A percentile compares a stretch with the other conserved stretches of the same genome.
These are phyloP conservation scores for Neonectria hederae DNA, from an alignment of 2,329 filamentous ascomycete species.

Conservation along the genomic window DNA sequence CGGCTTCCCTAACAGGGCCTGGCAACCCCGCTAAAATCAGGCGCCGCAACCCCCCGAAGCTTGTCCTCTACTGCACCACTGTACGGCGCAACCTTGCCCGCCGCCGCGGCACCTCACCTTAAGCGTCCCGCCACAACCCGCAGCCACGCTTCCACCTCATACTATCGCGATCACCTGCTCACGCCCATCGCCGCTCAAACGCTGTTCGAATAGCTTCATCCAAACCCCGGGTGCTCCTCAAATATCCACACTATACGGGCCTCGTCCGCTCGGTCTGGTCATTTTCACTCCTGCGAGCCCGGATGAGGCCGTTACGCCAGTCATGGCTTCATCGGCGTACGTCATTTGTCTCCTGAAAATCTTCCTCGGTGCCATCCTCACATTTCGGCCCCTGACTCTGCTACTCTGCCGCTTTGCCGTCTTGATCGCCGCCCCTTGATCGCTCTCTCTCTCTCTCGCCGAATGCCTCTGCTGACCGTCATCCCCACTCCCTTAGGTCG, in stretches of 20 bases:
- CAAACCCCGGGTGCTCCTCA: slow-evolving; percentile 20
- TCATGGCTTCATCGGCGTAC: slow-evolving; percentile 45
- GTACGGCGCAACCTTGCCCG: neutral
- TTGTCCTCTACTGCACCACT: slow-evolving; percentile 25
- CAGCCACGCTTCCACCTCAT: slow-evolving; percentile 13
- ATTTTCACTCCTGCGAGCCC: slow-evolving; percentile 33
- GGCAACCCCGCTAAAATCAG: slow-evolving; percentile 18
- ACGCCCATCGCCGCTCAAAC: slow-evolving; percentile 22
- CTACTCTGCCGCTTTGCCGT: slow-evolving; percentile 26
- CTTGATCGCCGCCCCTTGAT: slow-evolving; percentile 26
- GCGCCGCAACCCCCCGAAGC: slow-evolving; percentile 30
- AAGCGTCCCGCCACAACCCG: slow-evolving; percentile 30
- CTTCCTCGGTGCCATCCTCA: slow-evolving; percentile 25
- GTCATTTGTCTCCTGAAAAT: slow-evolving; percentile 39
- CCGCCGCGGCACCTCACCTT: slow-evolving; percentile 24
- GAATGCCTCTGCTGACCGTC: slow-evolving; percentile 31
- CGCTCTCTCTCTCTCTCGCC: slow-evolving; percentile 20
- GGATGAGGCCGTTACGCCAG: slow-evolving; percentile 41
- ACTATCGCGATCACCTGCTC: slow-evolving; percentile 17
- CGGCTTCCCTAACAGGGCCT: neutral
- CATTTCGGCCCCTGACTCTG: slow-evolving; percentile 21
- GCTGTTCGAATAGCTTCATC: slow-evolving; percentile 38
- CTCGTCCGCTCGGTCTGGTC: slow-evolving; percentile 38
- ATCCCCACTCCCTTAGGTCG: slow-evolving; percentile 53
- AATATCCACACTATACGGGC: slow-evolving; percentile 36